phyloP scores from a whole-genome alignment of 768 basidiomycete genomes.

The Panus rudis region DNA sequence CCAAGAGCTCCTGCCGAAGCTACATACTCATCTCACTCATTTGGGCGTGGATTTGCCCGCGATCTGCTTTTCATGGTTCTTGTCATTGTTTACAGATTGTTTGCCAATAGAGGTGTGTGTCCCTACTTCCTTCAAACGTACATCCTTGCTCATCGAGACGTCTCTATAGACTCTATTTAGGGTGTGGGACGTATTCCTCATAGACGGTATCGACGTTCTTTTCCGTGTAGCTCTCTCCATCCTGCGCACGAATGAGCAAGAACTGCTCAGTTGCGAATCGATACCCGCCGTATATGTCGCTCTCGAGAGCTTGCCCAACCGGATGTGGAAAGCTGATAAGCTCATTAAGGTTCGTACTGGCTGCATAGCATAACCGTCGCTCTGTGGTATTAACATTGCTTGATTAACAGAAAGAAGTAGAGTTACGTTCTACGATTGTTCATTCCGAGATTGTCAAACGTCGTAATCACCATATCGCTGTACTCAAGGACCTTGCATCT shows the following conservation, averaged over 20 bases:
- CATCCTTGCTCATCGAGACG: not conserved
- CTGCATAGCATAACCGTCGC: too few species aligned
- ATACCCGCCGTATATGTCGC: constrained; percentile 87
- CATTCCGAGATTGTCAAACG: constrained; percentile 52
- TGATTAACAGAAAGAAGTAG: constrained; percentile 24
- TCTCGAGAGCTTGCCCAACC: constrained; percentile 81
- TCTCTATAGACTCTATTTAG: constrained; percentile 75
- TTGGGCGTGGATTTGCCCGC: constrained; percentile 88
- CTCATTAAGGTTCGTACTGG: constrained; percentile 61
- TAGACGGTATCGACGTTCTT: constrained; percentile 86
- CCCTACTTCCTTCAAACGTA: not conserved
- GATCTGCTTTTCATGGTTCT: constrained; percentile 98
- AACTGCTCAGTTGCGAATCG: constrained; percentile 77
- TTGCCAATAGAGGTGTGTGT: constrained; percentile 81
- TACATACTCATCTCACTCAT: constrained; percentile 67
- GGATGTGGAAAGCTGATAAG: constrained; percentile 92
- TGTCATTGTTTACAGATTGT: constrained; percentile 94
- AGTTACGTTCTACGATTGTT: constrained; percentile 44
- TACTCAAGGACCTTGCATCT: constrained; percentile 10
- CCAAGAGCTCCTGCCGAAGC: constrained; percentile 64
- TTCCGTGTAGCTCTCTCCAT: constrained; percentile 89
- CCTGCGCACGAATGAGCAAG: constrained; percentile 74
- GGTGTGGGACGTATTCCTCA: constrained; percentile 93
- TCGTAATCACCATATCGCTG: constrained; percentile 41
- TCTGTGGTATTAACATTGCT: not conserved